Percentiles rank a stretch among this genome's conserved stretches.
These are phyloP conservation scores for Prunus mongolica DNA, from an alignment of 306 rosid genomes.

Conservation along the genomic window DNA sequence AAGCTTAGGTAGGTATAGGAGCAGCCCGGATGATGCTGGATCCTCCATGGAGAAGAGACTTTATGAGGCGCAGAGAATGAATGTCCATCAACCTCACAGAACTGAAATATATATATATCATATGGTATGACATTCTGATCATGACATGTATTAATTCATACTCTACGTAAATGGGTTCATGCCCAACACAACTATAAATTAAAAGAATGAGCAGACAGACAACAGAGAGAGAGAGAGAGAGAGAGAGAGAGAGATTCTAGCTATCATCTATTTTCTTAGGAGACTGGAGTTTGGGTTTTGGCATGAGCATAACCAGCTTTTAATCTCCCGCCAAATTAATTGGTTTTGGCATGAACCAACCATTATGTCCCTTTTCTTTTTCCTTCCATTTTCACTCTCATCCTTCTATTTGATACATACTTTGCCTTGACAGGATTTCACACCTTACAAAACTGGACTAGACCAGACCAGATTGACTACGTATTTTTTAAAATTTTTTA, in stretches of 20 bases:
- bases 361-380: background rate
- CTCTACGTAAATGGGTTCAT: background rate
- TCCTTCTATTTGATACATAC: background rate
- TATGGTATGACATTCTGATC: too few relatives aligned
- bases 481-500: accelerated
- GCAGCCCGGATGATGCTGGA: too few relatives aligned
- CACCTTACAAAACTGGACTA: too few relatives aligned
- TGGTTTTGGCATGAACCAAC: background rate
- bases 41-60: background rate
- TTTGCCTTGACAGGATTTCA: background rate
- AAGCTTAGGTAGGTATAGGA: too few relatives aligned
- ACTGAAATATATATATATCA: background rate
- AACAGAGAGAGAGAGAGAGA: constrained; percentile 3
- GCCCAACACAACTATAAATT: constrained; percentile 6
- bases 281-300: background rate
- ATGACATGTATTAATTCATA: too few relatives aligned
- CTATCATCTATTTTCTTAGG: background rate
- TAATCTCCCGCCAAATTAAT: background rate
- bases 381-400: background rate
- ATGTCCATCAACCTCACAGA: background rate
- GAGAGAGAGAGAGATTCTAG: background rate
- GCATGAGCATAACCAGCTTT: background rate
- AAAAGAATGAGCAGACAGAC: background rate
- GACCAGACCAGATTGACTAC: accelerated
- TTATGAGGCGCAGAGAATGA: background rate